Evolutionary conservation across 1,284 basidiomycete genomes (phyloP), one percentile per base, ranked within the genome.

Genomic region (Cryptococcus jaspeensis): DNA sequence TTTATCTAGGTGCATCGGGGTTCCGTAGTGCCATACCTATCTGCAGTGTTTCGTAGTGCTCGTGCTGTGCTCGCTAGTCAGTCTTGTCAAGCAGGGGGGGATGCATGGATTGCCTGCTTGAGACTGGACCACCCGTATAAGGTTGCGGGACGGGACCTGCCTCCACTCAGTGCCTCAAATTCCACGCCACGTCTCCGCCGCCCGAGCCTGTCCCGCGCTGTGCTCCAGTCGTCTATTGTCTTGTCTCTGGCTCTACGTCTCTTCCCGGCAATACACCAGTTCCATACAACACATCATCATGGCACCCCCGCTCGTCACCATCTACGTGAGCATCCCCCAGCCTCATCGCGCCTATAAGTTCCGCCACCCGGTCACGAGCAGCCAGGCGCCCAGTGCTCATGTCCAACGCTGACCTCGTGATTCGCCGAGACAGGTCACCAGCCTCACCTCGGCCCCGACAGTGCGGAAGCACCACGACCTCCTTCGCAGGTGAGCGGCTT

Each of bases 401-500:
- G 15, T 4, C 39, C 28, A 39, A 50, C 8, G 41, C 15, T 36
- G 18, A 46, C 28, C 37, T 41, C 16, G 16, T 50, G 11, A 16
- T 18, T 15, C n/a, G 20, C 48, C 13, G 23, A 3, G 2, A 35
- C 54, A 75, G 73, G 67, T 74, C 43, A 76, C 74, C 2, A 71
- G 69, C 53, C 64, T 76, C 32, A 76, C 74, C 11, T 73, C 71
- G 15, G 59, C 64, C 42, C 70, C 72, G 22, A 72, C 70, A 56
- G 74, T 76, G 32, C 56, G 74, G 47, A 64, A 70, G 58, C 60
- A 75, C 54, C 75, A 63, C 23, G 73, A 74, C 36, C 59, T 75
- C n/a, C 64, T 76, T 12, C 65, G 70, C 39, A 63, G 73, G 74
- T 74, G 28, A 38, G 69, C 60, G 20, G 16, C 5, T 4, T 18